phyloP scores from a whole-genome alignment of 1,284 basidiomycete species.

The Vanrija humicola region DNA sequence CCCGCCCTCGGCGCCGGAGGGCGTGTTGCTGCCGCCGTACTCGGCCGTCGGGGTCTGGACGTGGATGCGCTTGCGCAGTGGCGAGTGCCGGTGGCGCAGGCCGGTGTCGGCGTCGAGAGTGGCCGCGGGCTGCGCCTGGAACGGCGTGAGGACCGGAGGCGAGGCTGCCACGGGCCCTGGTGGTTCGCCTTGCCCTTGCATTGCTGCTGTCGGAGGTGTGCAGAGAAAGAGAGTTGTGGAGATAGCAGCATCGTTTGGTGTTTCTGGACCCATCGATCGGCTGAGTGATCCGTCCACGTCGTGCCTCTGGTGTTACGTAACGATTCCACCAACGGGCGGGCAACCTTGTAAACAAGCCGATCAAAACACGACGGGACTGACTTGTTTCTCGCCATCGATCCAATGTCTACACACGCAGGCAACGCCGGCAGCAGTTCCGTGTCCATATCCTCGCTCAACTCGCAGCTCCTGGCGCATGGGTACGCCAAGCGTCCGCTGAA shows the following conservation, averaged over 20 bases:
- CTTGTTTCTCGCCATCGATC: slow-evolving; percentile 3
- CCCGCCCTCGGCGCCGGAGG: background rate
- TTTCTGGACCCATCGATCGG: too few relatives aligned
- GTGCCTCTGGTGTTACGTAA: slow-evolving; percentile 4
- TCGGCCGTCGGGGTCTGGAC: slow-evolving; percentile 36
- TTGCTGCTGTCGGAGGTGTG: background rate
- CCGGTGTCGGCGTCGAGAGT: background rate
- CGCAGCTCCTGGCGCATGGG: slow-evolving; percentile 73
- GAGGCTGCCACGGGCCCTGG: slow-evolving; percentile 7
- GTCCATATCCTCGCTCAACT: slow-evolving; percentile 59
- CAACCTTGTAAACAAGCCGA: slow-evolving; percentile 1
- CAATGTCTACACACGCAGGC: background rate
- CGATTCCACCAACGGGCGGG: too few relatives aligned
- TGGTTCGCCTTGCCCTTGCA: slow-evolving; percentile 18
- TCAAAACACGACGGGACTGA: background rate
- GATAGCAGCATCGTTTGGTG: too few relatives aligned
- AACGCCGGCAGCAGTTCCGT: background rate
- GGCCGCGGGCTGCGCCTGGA: background rate
- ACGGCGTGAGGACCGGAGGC: slow-evolving; percentile 7
- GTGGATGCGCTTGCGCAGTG: slow-evolving; percentile 11
- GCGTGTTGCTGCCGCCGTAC: background rate
- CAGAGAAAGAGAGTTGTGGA: background rate
- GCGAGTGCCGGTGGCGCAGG: slow-evolving; percentile 1
- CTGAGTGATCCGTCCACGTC: background rate
- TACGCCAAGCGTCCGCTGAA: slow-evolving; percentile 58